These are phyloP conservation scores for Pichia sp. DNA, from an alignment of 1,139 yeast genomes.

Conservation along the genomic window DNA sequence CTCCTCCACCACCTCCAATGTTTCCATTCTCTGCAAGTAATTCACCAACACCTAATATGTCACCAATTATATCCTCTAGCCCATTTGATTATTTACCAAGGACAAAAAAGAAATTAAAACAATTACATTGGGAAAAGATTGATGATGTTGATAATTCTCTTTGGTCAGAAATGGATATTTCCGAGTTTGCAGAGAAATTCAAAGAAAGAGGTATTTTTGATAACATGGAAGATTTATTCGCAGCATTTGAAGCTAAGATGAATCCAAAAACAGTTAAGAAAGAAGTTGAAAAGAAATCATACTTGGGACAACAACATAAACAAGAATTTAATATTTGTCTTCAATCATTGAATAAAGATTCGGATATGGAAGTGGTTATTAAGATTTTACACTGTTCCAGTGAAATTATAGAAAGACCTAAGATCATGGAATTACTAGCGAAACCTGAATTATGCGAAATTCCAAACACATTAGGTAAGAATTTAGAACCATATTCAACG, in stretches of 20 bases:
- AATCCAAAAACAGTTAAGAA: conserved; percentile 36
- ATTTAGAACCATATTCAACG: conserved; percentile 64
- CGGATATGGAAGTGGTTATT: conserved; percentile 56
- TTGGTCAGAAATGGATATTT: conserved; percentile 50
- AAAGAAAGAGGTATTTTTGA: conserved; percentile 66
- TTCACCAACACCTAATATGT: conserved; percentile 19
- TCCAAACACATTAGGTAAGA: conserved; percentile 58
- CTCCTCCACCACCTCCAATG: conserved; percentile 38
- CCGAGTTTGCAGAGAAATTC: conserved; percentile 52
- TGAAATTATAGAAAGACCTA: conserved; percentile 59
- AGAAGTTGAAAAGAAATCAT: conserved; percentile 46
- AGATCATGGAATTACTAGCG: conserved; percentile 76
- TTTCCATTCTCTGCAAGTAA: conserved; percentile 30
- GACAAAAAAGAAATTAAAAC: conserved; percentile 73
- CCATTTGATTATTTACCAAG: conserved; percentile 60
- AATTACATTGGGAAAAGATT: conserved; percentile 78
- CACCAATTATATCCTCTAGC: conserved; percentile 32
- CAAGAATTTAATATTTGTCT: conserved; percentile 90
- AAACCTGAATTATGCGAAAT: conserved; percentile 67
- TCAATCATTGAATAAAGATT: conserved; percentile 62
- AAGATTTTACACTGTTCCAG: conserved; percentile 68
- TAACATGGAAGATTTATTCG: conserved; percentile 68
- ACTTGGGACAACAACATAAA: conserved; percentile 73
- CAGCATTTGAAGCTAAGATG: conserved; percentile 67
- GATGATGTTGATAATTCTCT: conserved; percentile 59